These are phyloP conservation scores for Chaetomium cochliodes DNA, from an alignment of 495 filamentous ascomycete genomes.

Conservation along the genomic window DNA sequence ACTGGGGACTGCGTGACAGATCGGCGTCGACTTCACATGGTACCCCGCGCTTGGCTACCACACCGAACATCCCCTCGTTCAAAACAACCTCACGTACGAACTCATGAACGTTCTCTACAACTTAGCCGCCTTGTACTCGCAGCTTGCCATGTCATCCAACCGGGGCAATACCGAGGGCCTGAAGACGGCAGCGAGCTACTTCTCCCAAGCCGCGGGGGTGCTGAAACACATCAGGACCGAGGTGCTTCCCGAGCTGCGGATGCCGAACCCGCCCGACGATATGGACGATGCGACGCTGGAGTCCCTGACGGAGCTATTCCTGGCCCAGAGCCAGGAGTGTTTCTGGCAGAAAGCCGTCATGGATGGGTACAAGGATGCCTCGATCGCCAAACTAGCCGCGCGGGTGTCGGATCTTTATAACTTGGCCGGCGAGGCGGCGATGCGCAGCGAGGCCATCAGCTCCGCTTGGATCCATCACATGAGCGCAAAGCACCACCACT, in stretches of 20 bases:
- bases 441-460: constrained; percentile 84
- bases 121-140: constrained; percentile 86
- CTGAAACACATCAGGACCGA: constrained; percentile 73
- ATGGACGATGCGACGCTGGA: constrained; percentile 89
- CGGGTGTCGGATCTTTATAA: constrained; percentile 92
- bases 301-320: constrained; percentile 75
- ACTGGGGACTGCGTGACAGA: constrained; percentile 48
- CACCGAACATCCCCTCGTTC: constrained; percentile 71
- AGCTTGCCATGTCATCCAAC: constrained; percentile 79
- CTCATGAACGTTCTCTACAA: constrained; percentile 93
- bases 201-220: constrained; percentile 84
- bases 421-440: constrained; percentile 76
- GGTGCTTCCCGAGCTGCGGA: constrained; percentile 81
- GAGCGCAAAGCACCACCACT: constrained; percentile 95
- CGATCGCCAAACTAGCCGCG: constrained; percentile 86
- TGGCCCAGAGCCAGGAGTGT: constrained; percentile 94
- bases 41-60: constrained; percentile 92
- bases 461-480: constrained; percentile 98
- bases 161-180: constrained; percentile 78
- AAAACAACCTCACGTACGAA: constrained; percentile 94
- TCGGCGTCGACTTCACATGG: constrained; percentile 95
- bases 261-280: constrained; percentile 79
- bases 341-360: constrained; percentile 98
- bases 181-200: constrained; percentile 86
- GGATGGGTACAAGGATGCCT: constrained; percentile 86